Evolutionary conservation across 2,329 filamentous ascomycete genomes (phyloP).

Genomic region (Conoideocrella luteorostrata): DNA sequence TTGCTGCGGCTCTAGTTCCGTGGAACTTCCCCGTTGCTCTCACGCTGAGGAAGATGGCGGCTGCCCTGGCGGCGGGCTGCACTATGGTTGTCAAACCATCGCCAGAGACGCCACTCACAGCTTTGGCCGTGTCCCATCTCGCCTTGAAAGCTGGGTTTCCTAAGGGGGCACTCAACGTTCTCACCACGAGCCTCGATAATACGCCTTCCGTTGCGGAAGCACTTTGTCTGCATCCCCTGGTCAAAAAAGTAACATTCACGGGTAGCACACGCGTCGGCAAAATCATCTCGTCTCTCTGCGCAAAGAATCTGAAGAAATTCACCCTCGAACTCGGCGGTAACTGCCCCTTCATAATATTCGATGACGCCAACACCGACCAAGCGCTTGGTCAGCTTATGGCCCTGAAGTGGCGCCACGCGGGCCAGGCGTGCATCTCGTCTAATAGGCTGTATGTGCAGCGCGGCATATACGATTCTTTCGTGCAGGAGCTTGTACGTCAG

Average conservation of each 20-base stretch:
- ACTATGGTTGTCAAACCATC: conserved; percentile 70
- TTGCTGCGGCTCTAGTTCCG: conserved; percentile 27
- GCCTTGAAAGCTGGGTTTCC: conserved; percentile 68
- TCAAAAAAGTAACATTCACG: conserved; percentile 68
- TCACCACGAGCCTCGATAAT: conserved; percentile 38
- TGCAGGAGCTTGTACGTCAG: conserved; percentile 45
- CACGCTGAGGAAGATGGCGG: conserved; percentile 38
- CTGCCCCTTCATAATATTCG: conserved; percentile 57
- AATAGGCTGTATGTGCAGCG: conserved; percentile 56
- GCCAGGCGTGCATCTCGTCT: conserved; percentile 64
- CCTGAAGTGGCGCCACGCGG: conserved; percentile 66
- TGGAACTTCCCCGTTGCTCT: conserved; percentile 57
- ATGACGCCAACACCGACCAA: conserved; percentile 61
- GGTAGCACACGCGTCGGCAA: conserved; percentile 65
- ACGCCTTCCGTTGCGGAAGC: conserved; percentile 39
- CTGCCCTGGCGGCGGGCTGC: conserved; percentile 64
- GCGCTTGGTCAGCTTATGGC: conserved; percentile 56
- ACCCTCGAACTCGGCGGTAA: conserved; percentile 68
- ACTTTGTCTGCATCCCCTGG: conserved; percentile 37
- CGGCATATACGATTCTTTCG: conserved; percentile 55
- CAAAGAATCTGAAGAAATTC: conserved; percentile 58
- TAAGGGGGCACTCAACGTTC: conserved; percentile 57
- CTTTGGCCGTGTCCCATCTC: conserved; percentile 61
- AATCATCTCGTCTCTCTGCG: conserved; percentile 54
- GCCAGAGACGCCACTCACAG: conserved; percentile 68